phyloP scores from a whole-genome alignment of 306 rosid species.

The cucumber (Cucumis sativus) region Cucumber_9930_V3 NC_026660.2:8278001-8278500 shows the following conservation, averaged over 20 bases:
- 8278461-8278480: neutral
- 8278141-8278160: neutral
- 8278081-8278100: neutral
- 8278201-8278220: neutral
- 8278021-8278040: neutral
- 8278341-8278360: neutral
- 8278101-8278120: neutral
- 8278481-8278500: too few species aligned
- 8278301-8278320: neutral
- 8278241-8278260: conserved; percentile 3
- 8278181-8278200: neutral
- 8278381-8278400: neutral
- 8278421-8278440: neutral
- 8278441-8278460: neutral
- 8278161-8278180: neutral
- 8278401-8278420: neutral
- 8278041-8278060: neutral
- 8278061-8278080: neutral
- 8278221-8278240: neutral
- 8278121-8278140: neutral
- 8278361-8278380: neutral
- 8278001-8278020: neutral
- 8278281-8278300: neutral
- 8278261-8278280: neutral
- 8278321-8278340: neutral